A percentile compares a stretch with the other conserved stretches of the same genome.
These are phyloP conservation scores for Colletotrichum orchidophilum DNA, from an alignment of 2,329 filamentous ascomycete species.

Conservation along the genomic window DNA sequence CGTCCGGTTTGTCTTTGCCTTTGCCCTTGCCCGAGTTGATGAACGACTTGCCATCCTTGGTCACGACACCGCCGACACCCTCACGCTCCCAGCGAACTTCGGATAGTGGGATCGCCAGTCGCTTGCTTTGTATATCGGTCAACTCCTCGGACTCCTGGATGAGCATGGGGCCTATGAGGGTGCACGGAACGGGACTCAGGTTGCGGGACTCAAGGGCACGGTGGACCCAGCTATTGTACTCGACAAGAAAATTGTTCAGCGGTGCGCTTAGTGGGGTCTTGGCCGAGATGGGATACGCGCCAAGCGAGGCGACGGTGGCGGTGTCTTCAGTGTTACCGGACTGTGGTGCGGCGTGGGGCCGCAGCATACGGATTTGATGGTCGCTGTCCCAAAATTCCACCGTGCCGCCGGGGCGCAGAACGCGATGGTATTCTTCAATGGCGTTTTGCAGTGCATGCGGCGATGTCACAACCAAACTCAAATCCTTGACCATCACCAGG, in stretches of 20 bases:
- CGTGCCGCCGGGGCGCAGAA: conserved; percentile 80
- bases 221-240: conserved; percentile 85
- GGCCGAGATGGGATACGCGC: conserved; percentile 83
- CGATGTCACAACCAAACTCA: conserved; percentile 72
- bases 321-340: conserved; percentile 6
- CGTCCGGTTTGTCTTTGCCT: conserved; percentile 45
- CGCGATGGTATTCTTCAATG: conserved; percentile 78
- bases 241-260: conserved; percentile 82
- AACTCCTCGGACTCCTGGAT: conserved; percentile 82
- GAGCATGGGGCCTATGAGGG: conserved; percentile 78
- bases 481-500: conserved; percentile 87
- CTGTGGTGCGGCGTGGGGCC: conserved; percentile 76
- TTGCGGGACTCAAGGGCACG: conserved; percentile 78
- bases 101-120: conserved; percentile 86
- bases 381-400: conserved; percentile 93
- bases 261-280: conserved; percentile 85
- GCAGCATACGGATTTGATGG: conserved; percentile 82
- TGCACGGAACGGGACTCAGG: conserved; percentile 80
- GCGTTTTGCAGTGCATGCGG: conserved; percentile 60
- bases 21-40: conserved; percentile 62
- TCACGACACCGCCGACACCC: conserved; percentile 70
- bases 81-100: conserved; percentile 90
- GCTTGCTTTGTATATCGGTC: conserved; percentile 74
- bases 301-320: conserved; percentile 70
- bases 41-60: conserved; percentile 68